Evolutionary conservation across 2,329 filamentous ascomycete species (phyloP).

Genomic region (Seiridium unicorne): DNA sequence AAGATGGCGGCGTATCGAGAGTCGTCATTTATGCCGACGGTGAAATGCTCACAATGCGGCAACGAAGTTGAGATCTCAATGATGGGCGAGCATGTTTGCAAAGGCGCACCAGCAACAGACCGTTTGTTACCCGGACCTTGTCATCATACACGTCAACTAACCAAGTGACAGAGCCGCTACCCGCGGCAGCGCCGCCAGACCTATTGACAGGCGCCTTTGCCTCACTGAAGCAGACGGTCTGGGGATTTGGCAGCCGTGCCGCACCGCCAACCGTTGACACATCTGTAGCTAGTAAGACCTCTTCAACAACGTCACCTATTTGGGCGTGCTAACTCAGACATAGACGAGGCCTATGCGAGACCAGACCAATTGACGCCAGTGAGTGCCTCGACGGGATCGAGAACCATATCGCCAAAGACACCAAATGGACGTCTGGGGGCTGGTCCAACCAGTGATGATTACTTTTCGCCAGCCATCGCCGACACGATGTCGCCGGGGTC

Average conservation of each 20-base stretch:
- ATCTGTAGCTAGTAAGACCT: constrained; percentile 53
- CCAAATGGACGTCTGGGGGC: constrained; percentile 43
- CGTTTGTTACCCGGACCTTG: constrained; percentile 27
- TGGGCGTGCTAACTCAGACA: neutral
- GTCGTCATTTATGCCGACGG: constrained; percentile 73
- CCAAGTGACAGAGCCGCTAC: neutral
- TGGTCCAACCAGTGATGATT: constrained; percentile 42
- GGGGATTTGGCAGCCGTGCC: constrained; percentile 39
- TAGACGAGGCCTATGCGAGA: constrained; percentile 54
- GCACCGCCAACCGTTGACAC: constrained; percentile 54
- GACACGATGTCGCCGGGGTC: constrained; percentile 38
- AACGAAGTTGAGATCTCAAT: constrained; percentile 76
- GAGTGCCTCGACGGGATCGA: constrained; percentile 59
- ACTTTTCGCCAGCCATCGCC: constrained; percentile 45
- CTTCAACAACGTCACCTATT: too few relatives aligned
- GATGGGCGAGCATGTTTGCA: constrained; percentile 84
- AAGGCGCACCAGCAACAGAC: constrained; percentile 43
- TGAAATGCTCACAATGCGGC: constrained; percentile 84
- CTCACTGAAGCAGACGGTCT: constrained; percentile 32
- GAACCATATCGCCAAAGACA: constrained; percentile 62
- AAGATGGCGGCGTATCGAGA: constrained; percentile 51
- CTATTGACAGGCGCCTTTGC: constrained; percentile 34
- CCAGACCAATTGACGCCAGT: constrained; percentile 62
- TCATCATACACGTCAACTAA: neutral
- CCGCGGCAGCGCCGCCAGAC: constrained; percentile 19